Percentiles rank a stretch among this genome's conserved stretches.
Conservation (phyloP, 768 basidiomycete species). For the Hypsizygus marmoreus region DNA sequence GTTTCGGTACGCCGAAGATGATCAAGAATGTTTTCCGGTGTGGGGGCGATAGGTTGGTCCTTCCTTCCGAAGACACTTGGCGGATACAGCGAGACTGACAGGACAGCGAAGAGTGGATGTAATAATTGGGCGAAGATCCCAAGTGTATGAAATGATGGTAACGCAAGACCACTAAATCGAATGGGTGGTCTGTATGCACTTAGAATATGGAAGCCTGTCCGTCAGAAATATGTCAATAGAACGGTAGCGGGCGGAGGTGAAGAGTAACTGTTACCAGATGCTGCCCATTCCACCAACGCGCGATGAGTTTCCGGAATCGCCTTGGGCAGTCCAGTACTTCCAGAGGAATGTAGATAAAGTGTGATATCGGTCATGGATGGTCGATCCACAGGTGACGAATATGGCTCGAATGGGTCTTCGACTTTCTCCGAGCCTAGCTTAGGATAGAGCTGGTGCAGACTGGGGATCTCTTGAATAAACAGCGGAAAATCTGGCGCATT, state of each 20-base stretch:
- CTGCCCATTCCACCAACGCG: constrained; percentile 32
- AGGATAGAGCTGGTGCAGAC: constrained; percentile 37
- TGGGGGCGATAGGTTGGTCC: constrained; percentile 35
- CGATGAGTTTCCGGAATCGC: constrained; percentile 36
- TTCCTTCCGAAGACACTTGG: constrained; percentile 25
- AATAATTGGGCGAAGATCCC: constrained; percentile 34
- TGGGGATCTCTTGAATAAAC: constrained; percentile 31
- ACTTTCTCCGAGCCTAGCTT: constrained; percentile 35
- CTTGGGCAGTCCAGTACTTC: constrained; percentile 50
- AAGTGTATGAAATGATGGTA: constrained; percentile 42
- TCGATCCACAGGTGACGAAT: constrained; percentile 18
- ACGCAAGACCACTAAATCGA: constrained; percentile 27
- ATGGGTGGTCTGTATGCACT: constrained; percentile 17
- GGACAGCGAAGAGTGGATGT: constrained; percentile 25
- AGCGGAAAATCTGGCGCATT: constrained; percentile 22
- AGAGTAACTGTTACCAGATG: constrained; percentile 26
- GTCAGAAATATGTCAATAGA: not conserved
- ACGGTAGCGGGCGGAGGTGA: not conserved
- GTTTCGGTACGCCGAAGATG: constrained; percentile 28
- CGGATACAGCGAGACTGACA: constrained; percentile 32
- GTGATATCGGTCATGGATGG: constrained; percentile 25
- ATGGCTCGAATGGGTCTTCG: constrained; percentile 30
- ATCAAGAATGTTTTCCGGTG: constrained; percentile 40
- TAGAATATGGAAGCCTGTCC: constrained; percentile 15
- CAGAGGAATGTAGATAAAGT: constrained; percentile 50